Evolutionary conservation across 441 rosid species (phyloP).

Genomic region (Syzygium syzygioides): DNA sequence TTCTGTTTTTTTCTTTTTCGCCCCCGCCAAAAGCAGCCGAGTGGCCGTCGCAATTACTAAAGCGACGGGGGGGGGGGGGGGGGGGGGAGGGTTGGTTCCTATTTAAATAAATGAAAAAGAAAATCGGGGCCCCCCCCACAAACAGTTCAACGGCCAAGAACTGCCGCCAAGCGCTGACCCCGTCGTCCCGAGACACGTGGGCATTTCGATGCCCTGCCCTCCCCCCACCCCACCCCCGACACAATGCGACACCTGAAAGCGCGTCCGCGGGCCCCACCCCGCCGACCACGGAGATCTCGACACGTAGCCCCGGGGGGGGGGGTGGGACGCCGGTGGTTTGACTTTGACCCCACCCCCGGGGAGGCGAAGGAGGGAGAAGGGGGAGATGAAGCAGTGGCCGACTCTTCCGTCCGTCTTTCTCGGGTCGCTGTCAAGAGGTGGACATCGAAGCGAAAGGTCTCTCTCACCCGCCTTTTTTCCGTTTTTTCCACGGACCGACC

Average conservation of each 20-base stretch:
- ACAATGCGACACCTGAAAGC: background rate
- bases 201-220: background rate
- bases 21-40: too few relatives aligned
- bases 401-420: rapidly evolving
- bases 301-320: background rate
- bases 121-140: background rate
- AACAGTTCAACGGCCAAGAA: background rate
- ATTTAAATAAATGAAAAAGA: too few relatives aligned
- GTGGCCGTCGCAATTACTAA: background rate
- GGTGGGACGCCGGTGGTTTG: background rate
- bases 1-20: too few relatives aligned
- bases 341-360: background rate
- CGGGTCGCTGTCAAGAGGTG: background rate
- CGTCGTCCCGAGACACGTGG: background rate
- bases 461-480: background rate
- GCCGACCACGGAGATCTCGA: background rate
- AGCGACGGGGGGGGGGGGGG: too few relatives aligned
- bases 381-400: background rate
- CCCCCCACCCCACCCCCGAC: background rate
- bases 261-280: background rate
- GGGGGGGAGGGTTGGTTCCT: background rate
- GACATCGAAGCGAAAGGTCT: background rate
- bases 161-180: background rate
- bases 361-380: background rate
- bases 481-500: background rate